These are phyloP conservation scores for Pythium aphanidermatum DNA, from an alignment of 352 stramenopile species.

Conservation along the genomic window DNA sequence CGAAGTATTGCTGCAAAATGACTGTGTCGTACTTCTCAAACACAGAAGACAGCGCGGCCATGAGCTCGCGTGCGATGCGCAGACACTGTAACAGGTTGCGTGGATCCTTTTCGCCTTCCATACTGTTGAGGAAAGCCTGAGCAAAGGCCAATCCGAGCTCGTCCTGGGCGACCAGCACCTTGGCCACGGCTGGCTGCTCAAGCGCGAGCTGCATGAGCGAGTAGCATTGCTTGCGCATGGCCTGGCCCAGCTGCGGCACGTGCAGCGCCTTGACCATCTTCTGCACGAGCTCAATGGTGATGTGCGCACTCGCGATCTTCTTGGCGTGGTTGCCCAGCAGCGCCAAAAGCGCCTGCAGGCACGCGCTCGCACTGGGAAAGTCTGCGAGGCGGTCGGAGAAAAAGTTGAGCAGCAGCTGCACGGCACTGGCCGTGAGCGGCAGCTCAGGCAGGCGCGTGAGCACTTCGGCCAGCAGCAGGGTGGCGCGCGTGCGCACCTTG, in stretches of 20 bases:
- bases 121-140: constrained; percentile 69
- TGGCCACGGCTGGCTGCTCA: constrained; percentile 49
- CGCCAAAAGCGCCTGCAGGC: constrained; percentile 68
- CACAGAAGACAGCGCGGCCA: constrained; percentile 47
- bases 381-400: constrained; percentile 82
- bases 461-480: constrained; percentile 83
- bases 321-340: constrained; percentile 61
- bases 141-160: constrained; percentile 46
- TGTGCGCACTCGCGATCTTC: constrained; percentile 42
- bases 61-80: constrained; percentile 54
- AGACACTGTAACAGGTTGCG: constrained; percentile 80
- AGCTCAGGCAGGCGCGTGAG: constrained; percentile 84
- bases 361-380: constrained; percentile 74
- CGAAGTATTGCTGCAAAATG: constrained; percentile 83
- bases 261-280: constrained; percentile 63
- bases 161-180: constrained; percentile 30
- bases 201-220: constrained; percentile 72
- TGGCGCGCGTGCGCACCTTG: constrained; percentile 74
- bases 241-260: constrained; percentile 75
- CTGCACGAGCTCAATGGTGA: constrained; percentile 52
- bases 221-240: constrained; percentile 85
- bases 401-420: constrained; percentile 76
- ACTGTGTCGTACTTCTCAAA: constrained; percentile 63
- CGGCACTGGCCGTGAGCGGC: constrained; percentile 57
- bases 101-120: constrained; percentile 89